Percentiles rank a stretch among this genome's conserved stretches.
Conservation (phyloP, 257 asterid genomes). For the Nicotiana attenuata region DNA sequence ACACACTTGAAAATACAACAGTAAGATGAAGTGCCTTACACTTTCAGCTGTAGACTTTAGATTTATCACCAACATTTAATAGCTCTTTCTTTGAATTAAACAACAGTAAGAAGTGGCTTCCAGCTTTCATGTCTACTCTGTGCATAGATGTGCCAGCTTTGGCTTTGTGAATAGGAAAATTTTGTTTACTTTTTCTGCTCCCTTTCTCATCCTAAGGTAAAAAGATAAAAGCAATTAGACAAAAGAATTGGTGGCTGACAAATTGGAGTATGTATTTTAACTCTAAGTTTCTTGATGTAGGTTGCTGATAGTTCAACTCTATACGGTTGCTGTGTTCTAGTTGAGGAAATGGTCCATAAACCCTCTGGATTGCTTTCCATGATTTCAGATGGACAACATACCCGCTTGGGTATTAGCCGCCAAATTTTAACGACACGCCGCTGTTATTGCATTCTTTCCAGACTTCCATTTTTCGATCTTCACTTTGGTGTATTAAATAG, state of each 20-base stretch:
- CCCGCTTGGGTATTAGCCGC: constrained; percentile 53
- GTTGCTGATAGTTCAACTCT: constrained; percentile 96
- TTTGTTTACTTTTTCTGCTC: neutral
- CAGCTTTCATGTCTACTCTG: neutral
- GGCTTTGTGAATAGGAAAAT: neutral
- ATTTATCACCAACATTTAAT: neutral
- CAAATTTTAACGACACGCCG: constrained; percentile 85
- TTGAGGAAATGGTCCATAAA: constrained; percentile 87
- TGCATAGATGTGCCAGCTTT: neutral
- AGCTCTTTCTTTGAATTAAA: neutral
- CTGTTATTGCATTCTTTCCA: constrained; percentile 93
- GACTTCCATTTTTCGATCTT: constrained; percentile 91
- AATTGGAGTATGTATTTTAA: neutral
- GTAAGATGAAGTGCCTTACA: neutral
- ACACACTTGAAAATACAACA: neutral
- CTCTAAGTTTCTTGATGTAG: constrained; percentile 28
- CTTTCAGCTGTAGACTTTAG: neutral
- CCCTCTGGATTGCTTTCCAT: constrained; percentile 86
- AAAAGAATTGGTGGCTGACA: neutral
- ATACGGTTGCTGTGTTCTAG: constrained; percentile 97
- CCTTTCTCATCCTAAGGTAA: neutral
- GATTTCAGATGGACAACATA: constrained; percentile 62
- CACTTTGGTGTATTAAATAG: constrained; percentile 93
- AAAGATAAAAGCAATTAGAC: neutral
- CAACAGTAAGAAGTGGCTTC: neutral